A percentile compares a stretch with the other conserved stretches of the same genome.
phyloP scores from a whole-genome alignment of 371 early-diverging fungal genomes.

The Antonospora locustae region DNA sequence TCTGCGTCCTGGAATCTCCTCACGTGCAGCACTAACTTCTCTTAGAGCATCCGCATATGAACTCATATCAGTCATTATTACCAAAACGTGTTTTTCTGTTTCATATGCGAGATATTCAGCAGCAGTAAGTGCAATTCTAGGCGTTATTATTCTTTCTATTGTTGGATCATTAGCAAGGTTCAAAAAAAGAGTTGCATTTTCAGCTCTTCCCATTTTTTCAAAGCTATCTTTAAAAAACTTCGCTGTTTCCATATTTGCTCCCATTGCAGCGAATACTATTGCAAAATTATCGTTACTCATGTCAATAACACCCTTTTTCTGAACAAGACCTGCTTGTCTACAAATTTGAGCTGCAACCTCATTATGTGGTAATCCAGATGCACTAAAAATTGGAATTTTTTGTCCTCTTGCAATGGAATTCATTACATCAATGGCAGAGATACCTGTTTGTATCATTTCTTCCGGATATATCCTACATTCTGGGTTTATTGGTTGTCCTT shows the following conservation, averaged over 20 bases:
- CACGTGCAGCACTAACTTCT: conserved; percentile 96
- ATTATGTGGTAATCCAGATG: conserved; percentile 96
- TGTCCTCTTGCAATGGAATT: conserved; percentile 99
- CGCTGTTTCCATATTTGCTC: conserved; percentile 99
- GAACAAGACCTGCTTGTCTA: conserved; percentile 93
- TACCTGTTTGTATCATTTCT: conserved; percentile 99
- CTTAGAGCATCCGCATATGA: conserved; percentile 99
- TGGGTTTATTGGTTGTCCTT: conserved; percentile 92
- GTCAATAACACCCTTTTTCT: conserved; percentile 88
- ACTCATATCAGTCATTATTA: conserved; percentile 99
- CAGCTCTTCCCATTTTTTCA: conserved; percentile 95
- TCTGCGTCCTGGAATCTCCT: conserved; percentile 99
- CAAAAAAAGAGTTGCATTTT: conserved; percentile 91
- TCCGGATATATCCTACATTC: conserved; percentile 95
- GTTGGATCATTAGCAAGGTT: conserved; percentile 99
- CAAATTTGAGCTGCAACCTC: conserved; percentile 99
- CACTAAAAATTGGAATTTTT: conserved; percentile 99
- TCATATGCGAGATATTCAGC: conserved; percentile 99
- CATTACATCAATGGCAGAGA: conserved; percentile 99
- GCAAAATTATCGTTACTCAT: conserved; percentile 97
- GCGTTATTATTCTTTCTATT: conserved; percentile 99
- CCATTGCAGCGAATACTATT: conserved; percentile 99
- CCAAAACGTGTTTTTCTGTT: conserved; percentile 94
- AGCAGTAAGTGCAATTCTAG: conserved; percentile 92
- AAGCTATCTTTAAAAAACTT: conserved; percentile 98